Conservation (phyloP, 306 rosid genomes). For the Spatholobus suberectus region DNA sequence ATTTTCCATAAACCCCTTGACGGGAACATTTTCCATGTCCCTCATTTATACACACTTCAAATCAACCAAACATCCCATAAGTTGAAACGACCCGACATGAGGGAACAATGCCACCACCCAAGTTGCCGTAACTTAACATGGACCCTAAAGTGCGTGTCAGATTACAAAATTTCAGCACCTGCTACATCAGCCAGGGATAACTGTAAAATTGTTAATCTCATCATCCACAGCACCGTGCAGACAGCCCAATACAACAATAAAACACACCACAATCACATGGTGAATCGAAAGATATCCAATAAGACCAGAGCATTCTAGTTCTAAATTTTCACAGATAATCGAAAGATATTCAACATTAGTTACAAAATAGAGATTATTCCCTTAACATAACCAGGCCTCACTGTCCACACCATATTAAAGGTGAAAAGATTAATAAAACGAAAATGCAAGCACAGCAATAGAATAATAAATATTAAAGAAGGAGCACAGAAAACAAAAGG, state of each 20-base stretch:
- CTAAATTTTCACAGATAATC: conserved; percentile 36
- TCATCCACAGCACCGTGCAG: conserved; percentile 51
- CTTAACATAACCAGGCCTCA: no score
- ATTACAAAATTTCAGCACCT: conserved; percentile 65
- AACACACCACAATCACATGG: not conserved
- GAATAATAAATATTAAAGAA: not conserved
- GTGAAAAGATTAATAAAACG: not conserved
- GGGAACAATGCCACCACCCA: not conserved
- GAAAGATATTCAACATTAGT: conserved; percentile 54
- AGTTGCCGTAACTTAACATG: no score
- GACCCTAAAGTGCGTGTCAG: conserved; percentile 55
- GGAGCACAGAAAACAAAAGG: no score
- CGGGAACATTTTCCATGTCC: no score
- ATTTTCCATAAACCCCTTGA: no score
- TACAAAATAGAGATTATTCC: not conserved
- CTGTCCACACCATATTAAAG: not conserved
- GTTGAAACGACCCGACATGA: not conserved
- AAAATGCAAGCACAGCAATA: not conserved
- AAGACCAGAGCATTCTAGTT: conserved; percentile 67
- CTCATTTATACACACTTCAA: no score
- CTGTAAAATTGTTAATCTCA: conserved; percentile 61
- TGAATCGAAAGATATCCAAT: not conserved
- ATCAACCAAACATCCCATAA: no score
- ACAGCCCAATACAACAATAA: not conserved
- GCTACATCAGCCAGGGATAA: conserved; percentile 81